These are phyloP conservation scores for Porphyrellus cyaneotinctus DNA, from an alignment of 768 basidiomycete genomes.

Conservation along the genomic window DNA sequence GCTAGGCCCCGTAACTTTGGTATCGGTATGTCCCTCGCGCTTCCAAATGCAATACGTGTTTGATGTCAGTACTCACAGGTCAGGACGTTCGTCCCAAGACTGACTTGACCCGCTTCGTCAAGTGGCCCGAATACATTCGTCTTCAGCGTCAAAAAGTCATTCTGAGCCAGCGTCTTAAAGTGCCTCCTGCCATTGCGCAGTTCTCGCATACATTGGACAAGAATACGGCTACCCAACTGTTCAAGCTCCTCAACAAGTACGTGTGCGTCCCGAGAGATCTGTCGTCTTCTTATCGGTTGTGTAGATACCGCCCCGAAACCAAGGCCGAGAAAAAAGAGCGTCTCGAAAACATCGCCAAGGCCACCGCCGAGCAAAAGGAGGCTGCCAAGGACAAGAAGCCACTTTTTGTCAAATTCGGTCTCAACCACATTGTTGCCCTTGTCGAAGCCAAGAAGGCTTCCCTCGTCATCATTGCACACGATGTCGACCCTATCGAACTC, in stretches of 20 bases:
- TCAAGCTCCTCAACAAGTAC: conserved; percentile 95
- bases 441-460: conserved; percentile 97
- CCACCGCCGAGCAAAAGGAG: conserved; percentile 76
- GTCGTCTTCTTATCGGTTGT: background rate
- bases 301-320: conserved; percentile 78
- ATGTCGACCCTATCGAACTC: conserved; percentile 98
- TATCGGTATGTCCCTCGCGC: conserved; percentile 60
- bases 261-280: background rate
- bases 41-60: background rate
- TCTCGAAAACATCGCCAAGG: conserved; percentile 72
- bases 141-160: conserved; percentile 99
- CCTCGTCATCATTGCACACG: conserved; percentile 93
- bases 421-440: conserved; percentile 95
- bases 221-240: conserved; percentile 97
- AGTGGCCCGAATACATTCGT: conserved; percentile 98
- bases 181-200: conserved; percentile 96
- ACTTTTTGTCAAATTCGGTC: conserved; percentile 90
- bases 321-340: conserved; percentile 98
- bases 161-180: conserved; percentile 95
- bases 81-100: conserved; percentile 88
- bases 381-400: conserved; percentile 88
- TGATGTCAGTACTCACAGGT: conserved; percentile 44
- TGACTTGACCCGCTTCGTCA: conserved; percentile 96
- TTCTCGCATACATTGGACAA: conserved; percentile 98
- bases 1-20: conserved; percentile 88